Evolutionary conservation across 805 yeast genomes (phyloP).

Genomic region (Zygosaccharomyces kombuchaensis): DNA sequence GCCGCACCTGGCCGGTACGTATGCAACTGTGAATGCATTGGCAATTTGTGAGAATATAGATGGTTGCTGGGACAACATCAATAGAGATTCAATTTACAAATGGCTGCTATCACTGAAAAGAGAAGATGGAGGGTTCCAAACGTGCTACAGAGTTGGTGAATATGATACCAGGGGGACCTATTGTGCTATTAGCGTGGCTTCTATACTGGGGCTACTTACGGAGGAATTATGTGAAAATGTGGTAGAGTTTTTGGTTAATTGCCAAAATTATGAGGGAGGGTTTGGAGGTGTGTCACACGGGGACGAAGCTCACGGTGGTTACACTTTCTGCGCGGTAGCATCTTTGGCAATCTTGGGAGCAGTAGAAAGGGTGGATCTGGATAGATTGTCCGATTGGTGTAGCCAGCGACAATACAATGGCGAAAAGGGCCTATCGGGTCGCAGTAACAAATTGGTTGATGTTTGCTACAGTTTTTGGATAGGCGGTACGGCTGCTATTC

Average conservation of each 20-base stretch:
- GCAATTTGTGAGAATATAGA: constrained; percentile 46
- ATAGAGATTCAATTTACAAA: constrained; percentile 44
- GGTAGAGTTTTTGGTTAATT: constrained; percentile 54
- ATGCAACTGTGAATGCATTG: constrained; percentile 68
- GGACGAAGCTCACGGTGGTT: constrained; percentile 97
- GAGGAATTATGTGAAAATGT: constrained; percentile 53
- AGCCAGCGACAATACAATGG: constrained; percentile 58
- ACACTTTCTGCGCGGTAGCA: constrained; percentile 84
- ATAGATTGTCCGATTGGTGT: constrained; percentile 59
- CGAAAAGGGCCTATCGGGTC: constrained; percentile 89
- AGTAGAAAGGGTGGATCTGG: constrained; percentile 45
- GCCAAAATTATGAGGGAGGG: constrained; percentile 96
- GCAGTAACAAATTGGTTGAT: constrained; percentile 90
- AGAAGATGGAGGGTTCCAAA: constrained; percentile 64
- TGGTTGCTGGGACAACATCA: constrained; percentile 41
- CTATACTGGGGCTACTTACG: constrained; percentile 58
- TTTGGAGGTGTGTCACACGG: constrained; percentile 72
- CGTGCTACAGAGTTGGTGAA: constrained; percentile 56
- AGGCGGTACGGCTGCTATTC: constrained; percentile 68
- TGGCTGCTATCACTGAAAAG: constrained; percentile 68
- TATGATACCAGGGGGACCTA: constrained; percentile 80
- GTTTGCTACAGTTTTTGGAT: constrained; percentile 97
- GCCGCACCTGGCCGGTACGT: constrained; percentile 81
- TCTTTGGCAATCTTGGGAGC: constrained; percentile 47
- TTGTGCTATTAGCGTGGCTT: constrained; percentile 74